Percentiles rank a stretch among this genome's conserved stretches.
Conservation (phyloP, 2,329 filamentous ascomycete genomes). For the Colletotrichum sp. region DNA sequence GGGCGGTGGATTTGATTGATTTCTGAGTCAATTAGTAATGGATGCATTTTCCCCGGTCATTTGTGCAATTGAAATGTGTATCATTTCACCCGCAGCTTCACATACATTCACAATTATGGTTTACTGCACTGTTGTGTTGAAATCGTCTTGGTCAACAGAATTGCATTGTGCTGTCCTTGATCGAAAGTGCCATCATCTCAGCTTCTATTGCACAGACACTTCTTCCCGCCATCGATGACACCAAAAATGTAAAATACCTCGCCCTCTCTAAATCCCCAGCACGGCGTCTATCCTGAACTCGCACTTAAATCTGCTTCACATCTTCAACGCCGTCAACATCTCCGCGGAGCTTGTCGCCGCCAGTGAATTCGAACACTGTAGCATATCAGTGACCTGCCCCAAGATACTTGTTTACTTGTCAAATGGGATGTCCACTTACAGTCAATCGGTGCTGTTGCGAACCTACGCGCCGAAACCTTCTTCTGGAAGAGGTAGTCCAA, state of each 20-base stretch:
- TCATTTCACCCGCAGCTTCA: background rate
- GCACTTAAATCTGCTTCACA: background rate
- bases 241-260: background rate
- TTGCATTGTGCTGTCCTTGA: background rate
- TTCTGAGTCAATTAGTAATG: background rate
- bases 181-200: background rate
- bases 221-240: background rate
- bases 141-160: background rate
- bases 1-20: too few relatives aligned
- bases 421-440: conserved; percentile 24
- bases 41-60: background rate
- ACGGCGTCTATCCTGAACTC: background rate
- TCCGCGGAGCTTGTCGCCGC: background rate
- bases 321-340: background rate
- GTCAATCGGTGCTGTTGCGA: conserved; percentile 29
- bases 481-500: conserved; percentile 52
- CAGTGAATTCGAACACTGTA: background rate
- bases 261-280: background rate
- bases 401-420: background rate
- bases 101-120: background rate
- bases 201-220: background rate
- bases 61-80: background rate
- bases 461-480: conserved; percentile 37
- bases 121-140: background rate
- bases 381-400: background rate